These are phyloP conservation scores for Aeschynomene evenia DNA, from an alignment of 306 rosid genomes.

Conservation along the genomic window DNA sequence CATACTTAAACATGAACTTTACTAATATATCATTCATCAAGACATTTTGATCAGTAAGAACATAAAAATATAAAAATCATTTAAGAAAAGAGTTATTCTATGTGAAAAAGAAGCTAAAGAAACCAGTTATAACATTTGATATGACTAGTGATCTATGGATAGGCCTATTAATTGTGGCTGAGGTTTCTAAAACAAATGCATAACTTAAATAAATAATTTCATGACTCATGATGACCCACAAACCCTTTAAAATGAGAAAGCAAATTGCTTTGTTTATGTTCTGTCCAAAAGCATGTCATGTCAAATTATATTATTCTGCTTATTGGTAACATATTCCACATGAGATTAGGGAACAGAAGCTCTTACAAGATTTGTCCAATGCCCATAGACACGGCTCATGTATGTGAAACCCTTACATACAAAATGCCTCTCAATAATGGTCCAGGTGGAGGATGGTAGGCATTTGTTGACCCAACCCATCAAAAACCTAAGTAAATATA, in stretches of 20 bases:
- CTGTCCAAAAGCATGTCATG: conserved; percentile 32
- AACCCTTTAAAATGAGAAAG: conserved; percentile 19
- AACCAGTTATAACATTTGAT: background rate
- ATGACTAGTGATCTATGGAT: background rate
- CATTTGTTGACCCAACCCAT: conserved; percentile 28
- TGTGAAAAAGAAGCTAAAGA: background rate
- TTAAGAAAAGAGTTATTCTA: background rate
- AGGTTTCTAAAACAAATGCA: conserved; percentile 4
- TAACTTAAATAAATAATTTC: conserved; percentile 22
- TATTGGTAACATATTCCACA: background rate
- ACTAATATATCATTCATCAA: conserved; percentile 8
- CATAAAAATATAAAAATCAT: background rate
- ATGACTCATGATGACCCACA: conserved; percentile 24
- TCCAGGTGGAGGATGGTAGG: conserved; percentile 30
- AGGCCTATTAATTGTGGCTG: conserved; percentile 1
- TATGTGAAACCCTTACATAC: conserved; percentile 16
- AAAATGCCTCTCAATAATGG: conserved; percentile 22
- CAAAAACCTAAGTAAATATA: conserved; percentile 18
- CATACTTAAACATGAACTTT: conserved; percentile 5
- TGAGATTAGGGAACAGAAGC: conserved; percentile 10
- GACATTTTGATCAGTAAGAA: background rate
- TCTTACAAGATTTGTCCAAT: background rate
- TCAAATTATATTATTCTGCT: conserved; percentile 38
- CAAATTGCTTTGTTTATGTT: conserved; percentile 20
- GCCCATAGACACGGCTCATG: conserved; percentile 34